These are phyloP conservation scores for Ophiostoma himal-ulmi DNA, from an alignment of 2,329 filamentous ascomycete genomes.

Conservation along the genomic window DNA sequence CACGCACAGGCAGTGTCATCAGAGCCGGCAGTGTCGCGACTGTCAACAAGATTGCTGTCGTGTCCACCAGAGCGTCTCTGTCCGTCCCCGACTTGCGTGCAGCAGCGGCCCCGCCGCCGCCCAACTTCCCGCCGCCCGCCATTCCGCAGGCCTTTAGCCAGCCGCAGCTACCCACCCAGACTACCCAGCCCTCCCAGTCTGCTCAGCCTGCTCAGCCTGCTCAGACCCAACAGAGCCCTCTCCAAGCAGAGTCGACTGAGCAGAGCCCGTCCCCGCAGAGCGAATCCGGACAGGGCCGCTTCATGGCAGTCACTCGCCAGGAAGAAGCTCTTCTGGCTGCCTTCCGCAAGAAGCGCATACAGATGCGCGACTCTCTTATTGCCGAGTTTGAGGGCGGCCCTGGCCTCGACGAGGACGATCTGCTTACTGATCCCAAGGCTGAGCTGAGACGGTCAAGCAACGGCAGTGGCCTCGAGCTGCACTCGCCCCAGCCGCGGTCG, in stretches of 20 bases:
- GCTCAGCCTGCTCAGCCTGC: not conserved
- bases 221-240: not conserved
- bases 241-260: conserved; percentile 16
- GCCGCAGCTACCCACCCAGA: not conserved
- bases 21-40: not conserved
- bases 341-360: conserved; percentile 50
- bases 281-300: conserved; percentile 32
- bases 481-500: conserved; percentile 16
- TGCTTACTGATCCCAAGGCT: conserved; percentile 22
- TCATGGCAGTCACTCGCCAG: conserved; percentile 54
- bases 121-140: conserved; percentile 11
- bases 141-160: not conserved
- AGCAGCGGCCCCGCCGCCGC: conserved; percentile 2
- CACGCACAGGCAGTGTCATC: not conserved
- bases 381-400: conserved; percentile 34
- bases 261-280: conserved; percentile 24
- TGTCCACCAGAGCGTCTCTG: conserved; percentile 2
- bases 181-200: not conserved
- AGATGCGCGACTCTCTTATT: conserved; percentile 47
- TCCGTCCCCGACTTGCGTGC: conserved; percentile 30
- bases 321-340: conserved; percentile 55
- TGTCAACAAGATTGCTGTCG: not conserved
- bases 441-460: conserved; percentile 18
- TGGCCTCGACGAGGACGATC: conserved; percentile 34
- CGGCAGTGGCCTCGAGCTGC: conserved; percentile 19